Base-by-base conservation (phyloP, 257 asterid genomes). In the Lycium ferocissimum region DNA sequence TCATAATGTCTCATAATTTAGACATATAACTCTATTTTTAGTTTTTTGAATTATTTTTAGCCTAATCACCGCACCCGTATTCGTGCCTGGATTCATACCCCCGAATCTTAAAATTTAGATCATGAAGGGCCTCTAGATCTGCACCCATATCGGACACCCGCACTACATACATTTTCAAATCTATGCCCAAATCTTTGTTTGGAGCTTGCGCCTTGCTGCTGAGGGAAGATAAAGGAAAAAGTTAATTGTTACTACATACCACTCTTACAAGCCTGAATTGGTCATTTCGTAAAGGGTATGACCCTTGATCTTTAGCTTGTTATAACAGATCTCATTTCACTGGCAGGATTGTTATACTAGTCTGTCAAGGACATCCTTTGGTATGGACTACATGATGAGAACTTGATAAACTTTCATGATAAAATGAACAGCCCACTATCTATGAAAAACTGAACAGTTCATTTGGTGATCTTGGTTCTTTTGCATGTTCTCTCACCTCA, bases 371-470 rank as follows among this genome's bases (percentile, higher is more conserved):
- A 33, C 47, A 66, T 66, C 43, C 73, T 66, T 26, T 35, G 47
- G 18, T 15, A 66, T 66, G 73, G 73, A 66, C 73, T 66, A 47
- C 73, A 66, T 35, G 73, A 66, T 66, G 45, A 14, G 73, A 66
- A 35, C 47, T 66, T 66, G 73, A 66, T 65, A 66, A 57, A 7
- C 9, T 4, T 26, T 65, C 18, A 4, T n/a, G 67, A n/a, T n/a
- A 61, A 63, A 51, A 63, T 63, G 71, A 63, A 22, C 40, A 22
- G 71, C 26, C 9, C n/a, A 18, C 18, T 59, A 9, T 49, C 13
- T 49, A 9, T 49, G 2, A 49, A 49, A 49, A 49, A 49, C 56
- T 9, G 56, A 49, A 49, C 56, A 49, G 40, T 26, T 65, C 40
- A 65, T 65, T 65, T 65, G 62, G 62, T 57, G 62, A 57, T 57